Evolutionary conservation across 768 basidiomycete species (phyloP), one percentile per base, ranked within the genome.

Genomic region (Porphyrellus cyaneotinctus): DNA sequence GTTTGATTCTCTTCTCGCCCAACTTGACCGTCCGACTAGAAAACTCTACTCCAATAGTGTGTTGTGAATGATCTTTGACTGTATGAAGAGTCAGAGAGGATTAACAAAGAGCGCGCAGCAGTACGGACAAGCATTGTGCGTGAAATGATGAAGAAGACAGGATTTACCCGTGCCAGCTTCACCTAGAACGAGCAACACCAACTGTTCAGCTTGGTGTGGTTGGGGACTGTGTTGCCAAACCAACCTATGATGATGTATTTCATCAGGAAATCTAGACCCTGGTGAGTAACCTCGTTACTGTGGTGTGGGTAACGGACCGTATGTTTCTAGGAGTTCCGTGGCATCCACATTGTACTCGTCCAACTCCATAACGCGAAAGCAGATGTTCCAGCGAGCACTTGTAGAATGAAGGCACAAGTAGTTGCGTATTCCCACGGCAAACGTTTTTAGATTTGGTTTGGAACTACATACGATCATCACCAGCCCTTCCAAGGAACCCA

Each of bases 1-100:
- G 79, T 70, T 97, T 97, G 59, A 97, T 92, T 58, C 88, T 82
- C 73, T 93, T 91, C 77, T 97, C 94, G 47, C 91, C 95, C 22
- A 98, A 78, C 63, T 87, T 88, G 54, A 99, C 83, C 0, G 93
- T 94, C 60, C 94, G 78, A 66, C 93, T 95, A 17, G 93, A 93
- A 68, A 99, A 98, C 66, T 98, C 97, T 26, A 99, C 97, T 11
- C 95, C 97, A 53, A 99, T 98, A 14, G 97, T 98, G 70, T 98
- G 97, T 72, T 95, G 90, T 6, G 93, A 93, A 71, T 95, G 88
- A 60, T 91, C 87, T 73, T 94, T 95, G 79, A 95, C 94, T 97
- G 63, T n/a, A 47, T 9, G 24, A 49, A 42, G 46, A n/a, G 35
- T 64, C 7, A 62, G 52, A 45, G 15, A 37, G 17, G 11, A 36